Evolutionary conservation across 2,329 filamentous ascomycete species (phyloP).

Genomic region (Microsporum audouinii): DNA sequence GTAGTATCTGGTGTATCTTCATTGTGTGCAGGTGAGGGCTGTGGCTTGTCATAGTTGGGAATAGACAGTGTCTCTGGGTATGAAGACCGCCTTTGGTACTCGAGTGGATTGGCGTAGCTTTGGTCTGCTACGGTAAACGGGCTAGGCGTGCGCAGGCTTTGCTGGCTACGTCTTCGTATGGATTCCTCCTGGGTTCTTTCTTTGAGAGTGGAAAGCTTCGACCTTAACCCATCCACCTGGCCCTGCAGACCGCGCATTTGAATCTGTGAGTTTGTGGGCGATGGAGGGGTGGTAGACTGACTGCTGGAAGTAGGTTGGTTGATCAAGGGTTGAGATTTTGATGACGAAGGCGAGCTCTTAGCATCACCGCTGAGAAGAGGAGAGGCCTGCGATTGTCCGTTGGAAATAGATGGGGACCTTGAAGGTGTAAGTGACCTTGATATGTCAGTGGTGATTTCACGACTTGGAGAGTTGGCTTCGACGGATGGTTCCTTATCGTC

Average conservation of each 20-base stretch:
- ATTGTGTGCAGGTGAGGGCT: background rate
- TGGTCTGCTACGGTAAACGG: conserved; percentile 65
- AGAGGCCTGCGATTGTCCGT: conserved; percentile 8
- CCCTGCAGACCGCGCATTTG: conserved; percentile 65
- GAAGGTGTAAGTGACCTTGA: background rate
- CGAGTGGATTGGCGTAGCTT: conserved; percentile 36
- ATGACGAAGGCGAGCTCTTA: conserved; percentile 20
- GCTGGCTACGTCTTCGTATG: conserved; percentile 62
- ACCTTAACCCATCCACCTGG: conserved; percentile 75
- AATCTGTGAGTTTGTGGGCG: conserved; percentile 59
- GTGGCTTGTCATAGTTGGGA: background rate
- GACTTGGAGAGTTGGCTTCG: background rate
- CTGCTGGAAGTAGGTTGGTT: conserved; percentile 20
- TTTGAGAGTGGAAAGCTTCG: conserved; percentile 68
- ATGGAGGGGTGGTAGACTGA: conserved; percentile 38
- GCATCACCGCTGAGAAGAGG: conserved; percentile 10
- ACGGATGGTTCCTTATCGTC: background rate
- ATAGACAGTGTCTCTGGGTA: background rate
- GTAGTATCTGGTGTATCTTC: background rate
- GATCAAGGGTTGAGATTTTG: conserved; percentile 18
- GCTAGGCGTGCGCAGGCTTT: conserved; percentile 62
- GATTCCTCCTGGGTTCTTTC: conserved; percentile 70
- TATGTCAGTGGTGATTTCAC: background rate
- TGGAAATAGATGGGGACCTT: conserved; percentile 10
- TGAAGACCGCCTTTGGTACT: background rate